Conservation (phyloP, 106 monocot genomes). For the Ottelia alismoides region DNA sequence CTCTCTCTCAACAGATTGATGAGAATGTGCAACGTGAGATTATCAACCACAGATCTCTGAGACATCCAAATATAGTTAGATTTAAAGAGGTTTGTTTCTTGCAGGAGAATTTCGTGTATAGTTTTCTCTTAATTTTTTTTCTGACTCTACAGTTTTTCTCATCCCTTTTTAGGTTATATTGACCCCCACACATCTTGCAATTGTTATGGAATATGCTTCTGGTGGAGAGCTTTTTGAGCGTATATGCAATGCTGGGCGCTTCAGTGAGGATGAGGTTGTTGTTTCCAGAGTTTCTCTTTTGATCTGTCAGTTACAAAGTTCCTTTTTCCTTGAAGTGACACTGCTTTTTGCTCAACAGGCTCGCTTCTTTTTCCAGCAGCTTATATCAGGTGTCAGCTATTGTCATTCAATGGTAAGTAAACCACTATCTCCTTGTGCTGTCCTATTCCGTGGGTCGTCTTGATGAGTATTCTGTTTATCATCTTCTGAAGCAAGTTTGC, state of each 20-base stretch:
- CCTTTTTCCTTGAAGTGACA: background rate
- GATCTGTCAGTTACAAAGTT: too few species aligned
- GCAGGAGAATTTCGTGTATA: too few species aligned
- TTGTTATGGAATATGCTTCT: conserved; percentile 99
- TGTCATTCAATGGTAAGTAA: conserved; percentile 89
- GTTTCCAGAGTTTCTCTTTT: too few species aligned
- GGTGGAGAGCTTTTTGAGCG: conserved; percentile 96
- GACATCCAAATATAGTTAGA: conserved; percentile 26
- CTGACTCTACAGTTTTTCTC: too few species aligned
- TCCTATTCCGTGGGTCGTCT: too few species aligned
- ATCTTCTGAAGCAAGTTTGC: conserved; percentile 85
- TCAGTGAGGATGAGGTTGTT: conserved; percentile 23
- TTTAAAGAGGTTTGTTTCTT: conserved; percentile 27
- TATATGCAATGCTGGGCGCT: conserved; percentile 85
- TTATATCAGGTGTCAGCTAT: conserved; percentile 94
- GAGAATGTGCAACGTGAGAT: conserved; percentile 28
- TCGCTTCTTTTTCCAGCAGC: conserved; percentile 94
- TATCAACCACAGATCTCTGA: conserved; percentile 21
- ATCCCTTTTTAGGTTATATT: conserved; percentile 75
- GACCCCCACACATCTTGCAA: conserved; percentile 94
- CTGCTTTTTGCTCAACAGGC: conserved; percentile 30
- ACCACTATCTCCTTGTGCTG: background rate
- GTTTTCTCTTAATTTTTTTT: too few species aligned
- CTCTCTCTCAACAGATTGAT: too few species aligned
- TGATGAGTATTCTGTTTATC: conserved; percentile 4